Percentiles rank a stretch among this genome's conserved stretches.
phyloP scores from a whole-genome alignment of 257 asterid genomes.

The Misopates orontium region DNA sequence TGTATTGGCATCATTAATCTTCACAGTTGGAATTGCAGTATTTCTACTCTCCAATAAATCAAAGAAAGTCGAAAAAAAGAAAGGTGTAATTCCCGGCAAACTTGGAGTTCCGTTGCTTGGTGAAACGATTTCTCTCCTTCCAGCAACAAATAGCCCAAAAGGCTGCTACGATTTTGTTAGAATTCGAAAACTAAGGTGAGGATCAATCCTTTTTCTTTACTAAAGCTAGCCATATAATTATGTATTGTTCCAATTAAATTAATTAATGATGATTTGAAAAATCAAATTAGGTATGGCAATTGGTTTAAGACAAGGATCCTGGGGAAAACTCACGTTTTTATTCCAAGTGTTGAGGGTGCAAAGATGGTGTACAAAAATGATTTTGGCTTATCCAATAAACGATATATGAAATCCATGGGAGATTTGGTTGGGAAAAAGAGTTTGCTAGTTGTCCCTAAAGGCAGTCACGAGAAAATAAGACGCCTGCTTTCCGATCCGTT shows the following conservation, averaged over 20 bases:
- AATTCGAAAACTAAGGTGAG: slow-evolving; percentile 43
- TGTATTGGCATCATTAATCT: no score
- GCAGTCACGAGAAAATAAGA: slow-evolving; percentile 46
- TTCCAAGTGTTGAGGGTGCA: slow-evolving; percentile 60
- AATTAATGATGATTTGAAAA: neutral
- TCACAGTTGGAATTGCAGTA: neutral
- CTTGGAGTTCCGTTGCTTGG: slow-evolving; percentile 58
- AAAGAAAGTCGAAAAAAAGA: neutral
- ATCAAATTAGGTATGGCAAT: slow-evolving; percentile 44
- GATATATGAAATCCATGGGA: slow-evolving; percentile 56
- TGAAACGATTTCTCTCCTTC: slow-evolving; percentile 52
- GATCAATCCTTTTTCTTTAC: no score
- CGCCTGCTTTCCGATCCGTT: slow-evolving; percentile 56
- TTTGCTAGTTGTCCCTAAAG: slow-evolving; percentile 45
- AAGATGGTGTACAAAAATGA: slow-evolving; percentile 47
- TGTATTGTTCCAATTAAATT: no score
- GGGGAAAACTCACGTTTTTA: slow-evolving; percentile 50
- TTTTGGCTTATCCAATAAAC: slow-evolving; percentile 51
- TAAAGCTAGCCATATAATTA: no score
- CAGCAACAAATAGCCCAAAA: slow-evolving; percentile 54
- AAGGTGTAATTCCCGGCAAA: slow-evolving; percentile 41
- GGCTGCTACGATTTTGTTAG: slow-evolving; percentile 61
- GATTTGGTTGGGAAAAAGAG: slow-evolving; percentile 62
- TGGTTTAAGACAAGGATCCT: slow-evolving; percentile 65
- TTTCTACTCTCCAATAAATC: neutral